Evolutionary conservation across 768 basidiomycete species (phyloP).

Genomic region (Suillus hirtellus): DNA sequence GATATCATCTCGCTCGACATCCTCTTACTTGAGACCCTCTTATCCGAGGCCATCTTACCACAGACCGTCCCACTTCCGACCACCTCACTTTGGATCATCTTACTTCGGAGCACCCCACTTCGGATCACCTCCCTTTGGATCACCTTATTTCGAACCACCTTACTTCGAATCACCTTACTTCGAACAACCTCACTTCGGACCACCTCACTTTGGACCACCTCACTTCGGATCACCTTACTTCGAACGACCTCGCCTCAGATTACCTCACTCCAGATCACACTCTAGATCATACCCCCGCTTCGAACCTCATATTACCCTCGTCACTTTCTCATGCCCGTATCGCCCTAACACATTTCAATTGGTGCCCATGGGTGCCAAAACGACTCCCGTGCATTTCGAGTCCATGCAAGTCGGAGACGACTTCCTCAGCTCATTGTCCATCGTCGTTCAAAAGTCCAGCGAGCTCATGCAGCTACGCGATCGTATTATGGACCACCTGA

Average conservation of each 20-base stretch:
- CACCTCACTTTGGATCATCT: background rate
- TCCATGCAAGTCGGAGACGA: slow-evolving; percentile 2
- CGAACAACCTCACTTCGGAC: too few species aligned
- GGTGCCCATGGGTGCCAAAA: background rate
- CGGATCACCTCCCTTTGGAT: background rate
- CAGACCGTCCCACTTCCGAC: background rate
- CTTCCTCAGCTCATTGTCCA: background rate
- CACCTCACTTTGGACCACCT: background rate
- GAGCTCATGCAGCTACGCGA: background rate
- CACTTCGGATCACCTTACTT: background rate
- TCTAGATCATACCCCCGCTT: slow-evolving; percentile 8
- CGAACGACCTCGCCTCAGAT: background rate
- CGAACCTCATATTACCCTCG: slow-evolving; percentile 1
- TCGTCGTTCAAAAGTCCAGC: background rate
- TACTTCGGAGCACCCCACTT: background rate
- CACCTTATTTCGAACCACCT: background rate
- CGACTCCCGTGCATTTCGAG: background rate
- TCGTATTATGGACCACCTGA: background rate
- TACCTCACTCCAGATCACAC: background rate
- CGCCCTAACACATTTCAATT: background rate
- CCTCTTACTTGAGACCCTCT: background rate
- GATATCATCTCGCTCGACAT: background rate
- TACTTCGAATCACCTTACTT: background rate
- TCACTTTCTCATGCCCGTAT: background rate
- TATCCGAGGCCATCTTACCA: background rate